Percentiles rank a stretch among this genome's conserved stretches.
Evolutionary conservation across 257 asterid genomes (phyloP).

Genomic region (Primulina huaijiensis): DNA sequence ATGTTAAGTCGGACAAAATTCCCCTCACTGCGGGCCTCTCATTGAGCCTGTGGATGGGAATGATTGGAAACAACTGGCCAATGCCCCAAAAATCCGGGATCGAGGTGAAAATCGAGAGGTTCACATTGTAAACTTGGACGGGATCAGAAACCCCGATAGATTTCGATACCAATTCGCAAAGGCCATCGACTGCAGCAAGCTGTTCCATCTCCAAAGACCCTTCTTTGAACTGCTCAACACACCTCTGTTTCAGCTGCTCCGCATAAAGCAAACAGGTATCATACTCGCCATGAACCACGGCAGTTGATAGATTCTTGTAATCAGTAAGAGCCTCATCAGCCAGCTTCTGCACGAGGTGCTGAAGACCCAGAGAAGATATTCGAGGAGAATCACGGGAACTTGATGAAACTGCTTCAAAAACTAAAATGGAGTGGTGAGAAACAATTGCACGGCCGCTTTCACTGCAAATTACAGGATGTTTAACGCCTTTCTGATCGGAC

Average conservation of each 20-base stretch:
- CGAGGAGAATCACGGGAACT: conserved; percentile 40
- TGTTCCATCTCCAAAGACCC: conserved; percentile 74
- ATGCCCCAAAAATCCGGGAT: conserved; percentile 97
- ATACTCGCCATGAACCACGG: conserved; percentile 63
- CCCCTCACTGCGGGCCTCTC: conserved; percentile 71
- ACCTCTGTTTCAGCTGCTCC: conserved; percentile 81
- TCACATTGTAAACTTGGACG: conserved; percentile 66
- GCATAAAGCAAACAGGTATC: conserved; percentile 59
- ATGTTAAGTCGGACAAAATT: conserved; percentile 74
- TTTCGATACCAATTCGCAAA: conserved; percentile 66
- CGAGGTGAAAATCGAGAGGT: conserved; percentile 83
- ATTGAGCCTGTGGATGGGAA: conserved; percentile 81
- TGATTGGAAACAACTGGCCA: conserved; percentile 75
- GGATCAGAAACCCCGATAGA: conserved; percentile 66
- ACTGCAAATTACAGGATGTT: conserved; percentile 83
- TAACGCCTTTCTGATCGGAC: conserved; percentile 63
- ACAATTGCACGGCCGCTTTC: conserved; percentile 98
- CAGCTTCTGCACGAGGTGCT: conserved; percentile 48
- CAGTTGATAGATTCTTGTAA: conserved; percentile 54
- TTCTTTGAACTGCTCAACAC: conserved; percentile 84
- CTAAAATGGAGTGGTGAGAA: conserved; percentile 84
- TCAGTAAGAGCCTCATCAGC: conserved; percentile 61
- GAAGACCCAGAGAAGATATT: conserved; percentile 44
- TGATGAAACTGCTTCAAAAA: conserved; percentile 76
- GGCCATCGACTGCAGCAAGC: conserved; percentile 76